These are phyloP conservation scores for Mollisiaceae sp. DNA, from an alignment of 2,329 filamentous ascomycete species.

Conservation along the genomic window DNA sequence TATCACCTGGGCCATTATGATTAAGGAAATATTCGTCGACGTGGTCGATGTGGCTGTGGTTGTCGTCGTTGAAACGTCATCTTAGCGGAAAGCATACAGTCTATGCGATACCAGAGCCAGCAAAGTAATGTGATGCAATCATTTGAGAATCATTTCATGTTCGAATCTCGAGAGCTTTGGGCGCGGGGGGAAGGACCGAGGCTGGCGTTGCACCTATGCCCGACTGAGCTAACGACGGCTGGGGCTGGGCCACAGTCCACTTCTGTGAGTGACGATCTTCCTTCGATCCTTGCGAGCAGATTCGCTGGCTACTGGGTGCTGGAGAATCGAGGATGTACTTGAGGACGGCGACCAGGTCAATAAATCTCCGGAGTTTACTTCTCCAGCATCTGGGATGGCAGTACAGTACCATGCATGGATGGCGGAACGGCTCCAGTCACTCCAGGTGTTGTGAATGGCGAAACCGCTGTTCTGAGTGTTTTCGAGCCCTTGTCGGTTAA, in stretches of 20 bases:
- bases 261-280: constrained; percentile 3
- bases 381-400: neutral
- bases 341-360: neutral
- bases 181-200: neutral
- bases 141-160: neutral
- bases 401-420: neutral
- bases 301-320: neutral
- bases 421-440: neutral
- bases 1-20: neutral
- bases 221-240: neutral
- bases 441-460: neutral
- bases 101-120: neutral
- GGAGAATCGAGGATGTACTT: neutral
- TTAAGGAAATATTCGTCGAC: neutral
- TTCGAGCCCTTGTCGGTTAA: neutral
- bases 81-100: neutral
- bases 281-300: constrained; percentile 1
- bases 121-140: neutral
- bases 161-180: neutral
- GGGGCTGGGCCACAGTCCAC: neutral
- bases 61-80: neutral
- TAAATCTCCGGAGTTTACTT: neutral
- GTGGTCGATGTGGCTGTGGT: too few relatives aligned
- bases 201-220: neutral
- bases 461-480: neutral